These are phyloP conservation scores for Leccinum variicolor DNA, from an alignment of 768 basidiomycete species.

Conservation along the genomic window DNA sequence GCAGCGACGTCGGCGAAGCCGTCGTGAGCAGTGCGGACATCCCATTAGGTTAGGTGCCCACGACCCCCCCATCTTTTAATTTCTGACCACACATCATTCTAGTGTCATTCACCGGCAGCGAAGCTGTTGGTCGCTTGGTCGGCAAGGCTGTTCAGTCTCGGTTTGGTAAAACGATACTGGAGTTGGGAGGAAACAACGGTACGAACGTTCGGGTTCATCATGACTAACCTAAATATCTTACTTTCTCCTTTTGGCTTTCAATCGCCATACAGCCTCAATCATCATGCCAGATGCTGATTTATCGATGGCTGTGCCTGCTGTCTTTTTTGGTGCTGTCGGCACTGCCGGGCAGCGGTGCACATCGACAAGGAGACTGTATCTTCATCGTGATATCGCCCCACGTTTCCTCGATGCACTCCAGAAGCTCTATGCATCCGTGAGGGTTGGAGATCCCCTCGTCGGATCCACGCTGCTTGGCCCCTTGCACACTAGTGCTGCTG, in stretches of 20 bases:
- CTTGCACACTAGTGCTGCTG: constrained; percentile 68
- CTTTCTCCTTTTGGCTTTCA: constrained; percentile 15
- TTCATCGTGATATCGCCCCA: constrained; percentile 76
- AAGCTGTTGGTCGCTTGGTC: constrained; percentile 82
- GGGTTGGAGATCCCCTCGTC: constrained; percentile 83
- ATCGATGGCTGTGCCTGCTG: constrained; percentile 81
- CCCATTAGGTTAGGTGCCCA: constrained; percentile 60
- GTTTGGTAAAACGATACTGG: constrained; percentile 88
- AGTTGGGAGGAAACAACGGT: constrained; percentile 97
- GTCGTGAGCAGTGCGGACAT: constrained; percentile 72
- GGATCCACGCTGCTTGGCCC: constrained; percentile 78
- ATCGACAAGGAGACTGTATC: constrained; percentile 84
- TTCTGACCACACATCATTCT: not conserved
- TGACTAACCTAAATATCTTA: constrained; percentile 14
- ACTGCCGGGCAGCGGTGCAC: constrained; percentile 80
- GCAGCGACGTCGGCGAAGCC: constrained; percentile 73
- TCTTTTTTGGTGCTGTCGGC: constrained; percentile 93
- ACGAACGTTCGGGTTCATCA: constrained; percentile 22
- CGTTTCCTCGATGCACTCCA: constrained; percentile 75
- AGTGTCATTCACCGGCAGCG: constrained; percentile 97
- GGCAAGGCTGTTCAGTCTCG: constrained; percentile 82
- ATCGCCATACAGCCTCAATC: constrained; percentile 63
- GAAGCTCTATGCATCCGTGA: constrained; percentile 66
- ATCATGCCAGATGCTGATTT: constrained; percentile 94
- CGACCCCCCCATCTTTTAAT: not conserved